phyloP scores from a whole-genome alignment of 768 basidiomycete genomes.

The Termitomyces sp. region DNA sequence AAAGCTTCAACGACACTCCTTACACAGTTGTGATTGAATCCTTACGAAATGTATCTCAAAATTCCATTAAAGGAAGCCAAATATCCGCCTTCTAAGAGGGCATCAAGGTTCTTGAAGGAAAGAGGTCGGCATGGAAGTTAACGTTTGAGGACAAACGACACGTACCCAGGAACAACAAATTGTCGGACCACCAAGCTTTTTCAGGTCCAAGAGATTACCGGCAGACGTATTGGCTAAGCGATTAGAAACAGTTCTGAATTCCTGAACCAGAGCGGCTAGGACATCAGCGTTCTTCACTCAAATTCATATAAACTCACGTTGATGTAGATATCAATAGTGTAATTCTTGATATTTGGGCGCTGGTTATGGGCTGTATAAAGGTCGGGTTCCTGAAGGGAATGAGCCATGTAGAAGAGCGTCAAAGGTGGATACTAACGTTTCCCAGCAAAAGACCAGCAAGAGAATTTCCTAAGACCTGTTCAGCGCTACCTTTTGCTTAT shows the following conservation, averaged over 20 bases:
- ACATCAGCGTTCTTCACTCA: neutral
- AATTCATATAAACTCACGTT: constrained; percentile 22
- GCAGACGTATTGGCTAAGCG: constrained; percentile 29
- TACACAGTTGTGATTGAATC: constrained; percentile 2
- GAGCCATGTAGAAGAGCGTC: neutral
- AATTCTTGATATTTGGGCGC: constrained; percentile 37
- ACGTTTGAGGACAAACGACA: neutral
- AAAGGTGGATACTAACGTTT: constrained; percentile 28
- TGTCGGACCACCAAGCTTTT: constrained; percentile 42
- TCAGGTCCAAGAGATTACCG: constrained; percentile 30
- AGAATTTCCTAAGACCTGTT: constrained; percentile 28
- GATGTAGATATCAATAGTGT: constrained; percentile 40
- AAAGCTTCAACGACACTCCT: neutral
- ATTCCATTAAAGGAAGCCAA: constrained; percentile 25
- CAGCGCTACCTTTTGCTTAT: constrained; percentile 23
- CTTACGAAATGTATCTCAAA: constrained; percentile 45
- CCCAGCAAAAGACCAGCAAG: constrained; percentile 44
- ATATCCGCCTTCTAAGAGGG: constrained; percentile 37
- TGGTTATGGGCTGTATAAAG: constrained; percentile 41
- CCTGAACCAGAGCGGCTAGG: constrained; percentile 22
- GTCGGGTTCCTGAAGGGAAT: constrained; percentile 46
- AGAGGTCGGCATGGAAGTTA: neutral
- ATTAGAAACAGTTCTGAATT: constrained; percentile 30
- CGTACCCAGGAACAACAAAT: constrained; percentile 48
- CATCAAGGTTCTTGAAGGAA: constrained; percentile 33